Evolutionary conservation across 306 rosid species (phyloP).

Genomic region (Vicia villosa): DNA sequence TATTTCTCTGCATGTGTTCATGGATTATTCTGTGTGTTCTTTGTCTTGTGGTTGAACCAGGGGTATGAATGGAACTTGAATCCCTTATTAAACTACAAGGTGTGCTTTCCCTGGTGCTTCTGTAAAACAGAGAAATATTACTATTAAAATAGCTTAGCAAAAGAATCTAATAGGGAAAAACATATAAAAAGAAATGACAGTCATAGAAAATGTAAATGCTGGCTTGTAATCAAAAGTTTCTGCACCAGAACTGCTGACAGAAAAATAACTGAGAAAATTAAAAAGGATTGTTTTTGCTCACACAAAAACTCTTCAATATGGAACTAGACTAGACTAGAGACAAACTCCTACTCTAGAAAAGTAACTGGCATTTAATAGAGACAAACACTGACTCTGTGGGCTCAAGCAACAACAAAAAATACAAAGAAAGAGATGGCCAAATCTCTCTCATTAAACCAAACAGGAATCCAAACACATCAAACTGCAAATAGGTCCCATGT

Average conservation of each 20-base stretch:
- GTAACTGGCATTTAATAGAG: slow-evolving; percentile 43
- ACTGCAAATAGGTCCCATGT: slow-evolving; percentile 55
- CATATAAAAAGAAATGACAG: neutral
- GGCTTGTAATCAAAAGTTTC: slow-evolving; percentile 36
- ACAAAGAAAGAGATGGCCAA: slow-evolving; percentile 47
- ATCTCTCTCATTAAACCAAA: slow-evolving; percentile 45
- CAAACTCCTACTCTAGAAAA: slow-evolving; percentile 39
- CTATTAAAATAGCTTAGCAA: slow-evolving; percentile 18
- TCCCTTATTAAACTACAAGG: slow-evolving; percentile 80
- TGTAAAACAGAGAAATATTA: slow-evolving; percentile 26
- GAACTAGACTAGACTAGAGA: slow-evolving; percentile 34
- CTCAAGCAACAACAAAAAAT: slow-evolving; percentile 37
- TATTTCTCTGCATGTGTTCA: slow-evolving; percentile 50
- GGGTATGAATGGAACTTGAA: slow-evolving; percentile 51
- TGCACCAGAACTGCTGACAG: slow-evolving; percentile 42
- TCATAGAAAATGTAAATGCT: slow-evolving; percentile 22
- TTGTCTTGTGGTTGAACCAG: slow-evolving; percentile 69
- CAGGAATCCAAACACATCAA: slow-evolving; percentile 43
- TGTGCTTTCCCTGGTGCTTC: slow-evolving; percentile 80
- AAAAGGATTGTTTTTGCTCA: slow-evolving; percentile 27
- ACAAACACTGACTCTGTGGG: slow-evolving; percentile 47
- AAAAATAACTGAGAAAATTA: slow-evolving; percentile 34
- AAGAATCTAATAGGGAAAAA: neutral
- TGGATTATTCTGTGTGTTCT: slow-evolving; percentile 37
- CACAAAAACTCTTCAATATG: slow-evolving; percentile 22